A percentile compares a stretch with the other conserved stretches of the same genome.
Evolutionary conservation across 768 basidiomycete genomes (phyloP).

Genomic region (Mycena vulgaris): DNA sequence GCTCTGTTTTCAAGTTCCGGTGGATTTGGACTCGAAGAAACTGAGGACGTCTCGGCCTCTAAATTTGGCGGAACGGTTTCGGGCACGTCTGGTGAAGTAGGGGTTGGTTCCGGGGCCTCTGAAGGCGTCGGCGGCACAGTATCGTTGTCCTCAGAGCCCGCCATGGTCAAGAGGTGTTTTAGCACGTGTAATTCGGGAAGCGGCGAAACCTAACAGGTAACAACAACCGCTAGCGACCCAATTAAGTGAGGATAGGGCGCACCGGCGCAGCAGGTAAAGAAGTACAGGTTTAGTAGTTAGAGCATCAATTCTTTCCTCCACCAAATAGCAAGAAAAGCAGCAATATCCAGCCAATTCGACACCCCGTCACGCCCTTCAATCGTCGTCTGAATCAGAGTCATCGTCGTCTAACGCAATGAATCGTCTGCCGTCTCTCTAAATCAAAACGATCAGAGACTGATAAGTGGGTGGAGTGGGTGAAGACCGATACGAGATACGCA

Average conservation of each 20-base stretch:
- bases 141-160: background rate
- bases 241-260: conserved; percentile 1
- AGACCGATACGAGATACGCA: conserved; percentile 20
- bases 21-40: background rate
- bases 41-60: background rate
- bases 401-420: conserved; percentile 65
- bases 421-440: conserved; percentile 61
- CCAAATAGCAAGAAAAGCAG: no score
- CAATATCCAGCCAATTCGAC: no score
- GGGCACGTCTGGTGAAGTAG: background rate
- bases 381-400: conserved; percentile 48
- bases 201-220: background rate
- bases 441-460: background rate
- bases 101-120: background rate
- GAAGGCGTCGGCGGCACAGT: background rate
- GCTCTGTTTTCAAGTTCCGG: conserved; percentile 46
- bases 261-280: background rate
- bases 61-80: background rate
- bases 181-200: background rate
- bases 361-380: no score
- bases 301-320: background rate
- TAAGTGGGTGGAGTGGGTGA: background rate
- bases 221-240: conserved; percentile 24
- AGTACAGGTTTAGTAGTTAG: background rate
- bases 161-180: conserved; percentile 10